phyloP scores from a whole-genome alignment of 208 protist species.

The Wallacemonas collosoma region DNA sequence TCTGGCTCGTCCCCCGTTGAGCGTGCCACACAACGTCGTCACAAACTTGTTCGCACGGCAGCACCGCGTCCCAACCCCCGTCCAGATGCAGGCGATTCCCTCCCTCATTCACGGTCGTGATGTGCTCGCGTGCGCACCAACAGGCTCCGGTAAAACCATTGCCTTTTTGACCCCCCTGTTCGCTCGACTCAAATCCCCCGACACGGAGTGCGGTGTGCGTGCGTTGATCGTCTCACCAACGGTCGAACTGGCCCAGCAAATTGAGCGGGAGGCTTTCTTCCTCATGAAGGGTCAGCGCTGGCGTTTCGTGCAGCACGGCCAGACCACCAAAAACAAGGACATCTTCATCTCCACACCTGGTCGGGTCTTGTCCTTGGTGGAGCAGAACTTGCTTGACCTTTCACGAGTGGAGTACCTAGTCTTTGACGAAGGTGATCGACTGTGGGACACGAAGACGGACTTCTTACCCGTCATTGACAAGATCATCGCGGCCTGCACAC shows the following conservation, averaged over 20 bases:
- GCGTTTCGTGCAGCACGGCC: conserved; percentile 88
- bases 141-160: conserved; percentile 95
- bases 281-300: conserved; percentile 86
- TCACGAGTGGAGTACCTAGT: conserved; percentile 88
- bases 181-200: conserved; percentile 78
- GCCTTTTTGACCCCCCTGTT: conserved; percentile 95
- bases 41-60: conserved; percentile 83
- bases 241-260: conserved; percentile 96
- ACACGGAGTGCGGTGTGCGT: conserved; percentile 79
- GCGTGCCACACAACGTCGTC: conserved; percentile 67
- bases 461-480: conserved; percentile 83
- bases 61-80: conserved; percentile 93
- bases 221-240: conserved; percentile 97
- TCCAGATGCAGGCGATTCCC: conserved; percentile 98
- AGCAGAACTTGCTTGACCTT: conserved; percentile 81
- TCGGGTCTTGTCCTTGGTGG: conserved; percentile 74
- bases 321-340: conserved; percentile 91
- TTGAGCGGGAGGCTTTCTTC: conserved; percentile 91
- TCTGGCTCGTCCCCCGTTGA: conserved; percentile 80
- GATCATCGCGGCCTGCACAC: conserved; percentile 86
- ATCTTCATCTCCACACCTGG: conserved; percentile 92
- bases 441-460: conserved; percentile 93
- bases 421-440: conserved; percentile 98
- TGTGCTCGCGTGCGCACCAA: conserved; percentile 89
- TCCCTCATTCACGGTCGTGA: conserved; percentile 88